Percentiles rank a stretch among this genome's conserved stretches.
Evolutionary conservation across 164 flowering plant genomes (phyloP).

Genomic region (Stephania yunnanensis): DNA sequence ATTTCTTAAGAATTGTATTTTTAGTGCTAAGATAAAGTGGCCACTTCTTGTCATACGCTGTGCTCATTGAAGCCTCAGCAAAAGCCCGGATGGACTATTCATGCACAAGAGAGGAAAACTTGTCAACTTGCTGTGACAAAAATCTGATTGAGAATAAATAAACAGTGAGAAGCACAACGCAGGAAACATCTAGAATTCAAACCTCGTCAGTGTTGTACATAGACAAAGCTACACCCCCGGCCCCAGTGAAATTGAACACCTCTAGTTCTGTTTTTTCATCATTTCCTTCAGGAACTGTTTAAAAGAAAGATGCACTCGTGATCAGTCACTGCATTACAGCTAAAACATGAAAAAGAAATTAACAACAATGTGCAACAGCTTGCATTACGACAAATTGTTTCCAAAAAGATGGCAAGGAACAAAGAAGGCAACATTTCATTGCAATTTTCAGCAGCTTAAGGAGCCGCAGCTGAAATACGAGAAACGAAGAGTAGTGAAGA

Average conservation of each 20-base stretch:
- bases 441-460: neutral
- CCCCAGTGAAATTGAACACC: slow-evolving; percentile 82
- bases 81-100: slow-evolving; percentile 79
- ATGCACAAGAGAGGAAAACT: slow-evolving; percentile 6
- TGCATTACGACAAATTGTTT: neutral
- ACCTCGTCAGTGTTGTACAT: slow-evolving; percentile 99
- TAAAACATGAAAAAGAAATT: neutral
- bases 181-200: slow-evolving; percentile 14
- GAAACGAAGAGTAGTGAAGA: neutral
- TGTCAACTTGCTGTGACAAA: slow-evolving; percentile 1
- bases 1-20: slow-evolving; percentile 95
- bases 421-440: too few relatives aligned
- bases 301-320: neutral
- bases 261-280: slow-evolving; percentile 61
- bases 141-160: neutral
- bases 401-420: neutral
- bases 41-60: slow-evolving; percentile 88
- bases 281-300: slow-evolving; percentile 70
- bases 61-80: slow-evolving; percentile 93
- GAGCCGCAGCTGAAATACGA: neutral
- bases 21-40: slow-evolving; percentile 98
- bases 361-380: neutral
- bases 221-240: slow-evolving; percentile 82
- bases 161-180: neutral
- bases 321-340: neutral